phyloP scores from a whole-genome alignment of 2,329 filamentous ascomycete genomes.

The Trichoderma atrobrunneum region DNA sequence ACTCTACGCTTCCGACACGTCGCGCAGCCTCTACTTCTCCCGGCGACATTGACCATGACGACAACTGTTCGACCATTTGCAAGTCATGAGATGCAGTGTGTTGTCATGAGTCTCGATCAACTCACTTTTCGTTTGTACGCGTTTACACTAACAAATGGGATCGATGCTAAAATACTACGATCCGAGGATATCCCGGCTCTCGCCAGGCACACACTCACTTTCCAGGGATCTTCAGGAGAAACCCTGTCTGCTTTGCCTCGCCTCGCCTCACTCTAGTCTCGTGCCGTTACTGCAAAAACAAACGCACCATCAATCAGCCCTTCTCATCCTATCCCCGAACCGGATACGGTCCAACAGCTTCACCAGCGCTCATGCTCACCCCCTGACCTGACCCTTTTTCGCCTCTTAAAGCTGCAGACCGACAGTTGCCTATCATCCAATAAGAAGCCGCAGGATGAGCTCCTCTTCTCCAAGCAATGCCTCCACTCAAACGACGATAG shows the following conservation, averaged over 20 bases:
- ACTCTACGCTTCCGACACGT: constrained; percentile 20
- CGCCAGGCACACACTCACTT: too few relatives aligned
- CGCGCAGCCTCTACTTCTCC: constrained; percentile 22
- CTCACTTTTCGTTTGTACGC: not conserved
- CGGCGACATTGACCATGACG: constrained; percentile 22
- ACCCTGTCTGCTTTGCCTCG: not conserved
- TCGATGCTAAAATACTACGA: not conserved
- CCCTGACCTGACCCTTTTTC: not conserved
- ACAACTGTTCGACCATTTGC: not conserved
- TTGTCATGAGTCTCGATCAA: not conserved
- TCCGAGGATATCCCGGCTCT: not conserved
- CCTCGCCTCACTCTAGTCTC: not conserved
- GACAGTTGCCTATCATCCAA: constrained; percentile 10
- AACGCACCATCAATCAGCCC: not conserved
- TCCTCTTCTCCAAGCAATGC: constrained; percentile 6
- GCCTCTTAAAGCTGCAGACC: constrained; percentile 11
- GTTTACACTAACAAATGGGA: not conserved
- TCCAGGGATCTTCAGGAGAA: not conserved
- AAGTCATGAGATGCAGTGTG: not conserved
- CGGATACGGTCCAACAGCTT: not conserved
- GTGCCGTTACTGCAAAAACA: not conserved
- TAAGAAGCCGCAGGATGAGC: not conserved
- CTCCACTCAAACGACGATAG: not conserved
- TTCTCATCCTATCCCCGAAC: not conserved
- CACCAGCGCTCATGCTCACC: not conserved